Evolutionary conservation across 495 filamentous ascomycete genomes (phyloP).

Genomic region (Penicillium manginii): DNA sequence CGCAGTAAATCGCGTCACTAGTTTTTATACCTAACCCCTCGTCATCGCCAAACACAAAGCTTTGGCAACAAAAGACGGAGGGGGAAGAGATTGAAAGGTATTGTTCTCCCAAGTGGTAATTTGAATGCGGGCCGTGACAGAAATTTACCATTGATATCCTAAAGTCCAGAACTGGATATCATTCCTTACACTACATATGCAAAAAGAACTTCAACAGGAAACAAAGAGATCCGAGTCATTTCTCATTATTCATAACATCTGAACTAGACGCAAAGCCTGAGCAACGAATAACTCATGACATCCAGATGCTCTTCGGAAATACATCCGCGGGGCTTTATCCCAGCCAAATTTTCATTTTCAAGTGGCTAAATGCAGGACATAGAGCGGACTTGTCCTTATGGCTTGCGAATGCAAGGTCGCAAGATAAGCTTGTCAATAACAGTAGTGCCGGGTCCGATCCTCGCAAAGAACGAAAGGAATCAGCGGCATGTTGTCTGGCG

Average conservation of each 20-base stretch:
- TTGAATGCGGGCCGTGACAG: no score
- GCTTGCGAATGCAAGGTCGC: slow-evolving; percentile 15
- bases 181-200: neutral
- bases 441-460: slow-evolving; percentile 12
- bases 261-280: neutral
- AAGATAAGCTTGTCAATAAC: slow-evolving; percentile 33
- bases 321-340: neutral
- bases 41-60: no score
- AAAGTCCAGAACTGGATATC: no score
- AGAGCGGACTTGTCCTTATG: slow-evolving; percentile 24
- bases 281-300: slow-evolving; percentile 7
- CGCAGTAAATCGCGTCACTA: no score
- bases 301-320: slow-evolving; percentile 4
- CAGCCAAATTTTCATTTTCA: neutral
- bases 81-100: no score
- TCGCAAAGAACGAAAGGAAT: neutral
- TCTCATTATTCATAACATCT: slow-evolving; percentile 4
- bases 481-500: slow-evolving; percentile 20
- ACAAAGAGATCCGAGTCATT: slow-evolving; percentile 3
- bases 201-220: no score
- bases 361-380: slow-evolving; percentile 2
- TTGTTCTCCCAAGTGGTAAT: no score
- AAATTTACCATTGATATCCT: no score
- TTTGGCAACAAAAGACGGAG: no score
- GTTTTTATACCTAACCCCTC: no score